Evolutionary conservation across 768 basidiomycete species (phyloP).

Genomic region (Pholiota conissans): DNA sequence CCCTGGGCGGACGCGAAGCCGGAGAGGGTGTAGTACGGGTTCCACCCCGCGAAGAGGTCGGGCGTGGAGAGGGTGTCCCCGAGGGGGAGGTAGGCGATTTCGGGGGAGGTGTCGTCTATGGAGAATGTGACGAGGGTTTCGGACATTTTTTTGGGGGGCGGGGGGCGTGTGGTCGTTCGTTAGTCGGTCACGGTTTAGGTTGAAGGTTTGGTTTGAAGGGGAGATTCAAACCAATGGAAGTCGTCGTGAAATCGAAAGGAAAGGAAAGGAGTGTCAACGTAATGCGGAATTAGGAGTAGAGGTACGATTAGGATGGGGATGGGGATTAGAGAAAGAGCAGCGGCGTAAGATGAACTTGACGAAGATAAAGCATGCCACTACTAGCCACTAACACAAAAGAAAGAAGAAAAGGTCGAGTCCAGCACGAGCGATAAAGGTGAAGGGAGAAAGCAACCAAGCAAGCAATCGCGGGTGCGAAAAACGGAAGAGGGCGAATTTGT

Average conservation of each 20-base stretch:
- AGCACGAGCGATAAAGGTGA: constrained; percentile 21
- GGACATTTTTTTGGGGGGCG: too few relatives aligned
- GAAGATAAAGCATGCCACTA: neutral
- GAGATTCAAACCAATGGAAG: too few relatives aligned
- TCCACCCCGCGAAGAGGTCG: constrained; percentile 63
- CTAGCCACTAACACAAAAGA: too few relatives aligned
- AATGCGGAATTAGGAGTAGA: too few relatives aligned
- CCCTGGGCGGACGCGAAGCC: constrained; percentile 45
- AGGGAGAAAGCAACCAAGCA: constrained; percentile 5
- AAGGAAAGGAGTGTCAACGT: too few relatives aligned
- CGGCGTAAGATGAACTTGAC: neutral
- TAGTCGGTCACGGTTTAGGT: too few relatives aligned
- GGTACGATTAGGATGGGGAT: too few relatives aligned
- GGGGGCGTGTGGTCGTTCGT: too few relatives aligned
- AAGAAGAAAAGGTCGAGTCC: constrained; percentile 18
- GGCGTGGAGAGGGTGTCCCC: constrained; percentile 51
- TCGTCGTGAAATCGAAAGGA: too few relatives aligned
- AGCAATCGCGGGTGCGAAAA: neutral
- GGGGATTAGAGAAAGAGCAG: neutral
- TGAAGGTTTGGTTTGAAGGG: too few relatives aligned
- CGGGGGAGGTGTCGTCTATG: constrained; percentile 69
- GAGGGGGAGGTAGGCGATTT: constrained; percentile 60
- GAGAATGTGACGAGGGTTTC: constrained; percentile 36
- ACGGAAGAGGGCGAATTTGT: neutral
- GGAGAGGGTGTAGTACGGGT: constrained; percentile 54